These are phyloP conservation scores for Lipomyces oligophaga DNA, from an alignment of 805 yeast genomes.

Conservation along the genomic window DNA sequence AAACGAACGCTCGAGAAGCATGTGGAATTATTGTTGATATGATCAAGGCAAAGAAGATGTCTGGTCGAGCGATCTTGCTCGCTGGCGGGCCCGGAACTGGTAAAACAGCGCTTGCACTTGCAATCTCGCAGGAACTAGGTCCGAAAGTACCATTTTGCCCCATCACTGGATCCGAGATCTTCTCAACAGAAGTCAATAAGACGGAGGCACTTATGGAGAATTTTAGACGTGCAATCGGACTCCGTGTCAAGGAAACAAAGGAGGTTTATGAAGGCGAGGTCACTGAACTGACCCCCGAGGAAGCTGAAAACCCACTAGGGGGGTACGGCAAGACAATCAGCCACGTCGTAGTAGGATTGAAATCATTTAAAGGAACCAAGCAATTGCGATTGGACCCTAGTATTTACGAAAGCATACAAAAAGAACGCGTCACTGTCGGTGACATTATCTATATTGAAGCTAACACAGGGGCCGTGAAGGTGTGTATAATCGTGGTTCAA, in stretches of 20 bases:
- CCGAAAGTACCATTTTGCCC: constrained; percentile 98
- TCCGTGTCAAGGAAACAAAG: constrained; percentile 92
- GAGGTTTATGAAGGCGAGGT: constrained; percentile 99
- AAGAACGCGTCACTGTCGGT: constrained; percentile 90
- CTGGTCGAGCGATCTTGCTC: constrained; percentile 90
- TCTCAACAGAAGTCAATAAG: constrained; percentile 93
- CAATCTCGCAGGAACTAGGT: constrained; percentile 92
- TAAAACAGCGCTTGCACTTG: constrained; percentile 94
- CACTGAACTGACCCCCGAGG: constrained; percentile 94
- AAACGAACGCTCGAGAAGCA: constrained; percentile 65
- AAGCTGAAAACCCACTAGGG: constrained; percentile 85
- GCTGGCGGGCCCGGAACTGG: constrained; percentile 99
- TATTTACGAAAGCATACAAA: constrained; percentile 90
- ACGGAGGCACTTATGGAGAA: constrained; percentile 96
- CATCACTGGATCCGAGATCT: constrained; percentile 89
- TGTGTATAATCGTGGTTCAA: constrained; percentile 1
- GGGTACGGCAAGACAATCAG: constrained; percentile 97
- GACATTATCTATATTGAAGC: constrained; percentile 97
- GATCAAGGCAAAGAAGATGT: constrained; percentile 85
- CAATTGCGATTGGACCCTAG: constrained; percentile 98
- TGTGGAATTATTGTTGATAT: constrained; percentile 93
- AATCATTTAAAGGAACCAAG: constrained; percentile 92
- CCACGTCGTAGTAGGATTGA: constrained; percentile 90
- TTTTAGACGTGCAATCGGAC: constrained; percentile 88
- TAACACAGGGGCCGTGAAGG: constrained; percentile 91